phyloP scores from a whole-genome alignment of 768 basidiomycete species.

The Phylloporus arenicola region DNA sequence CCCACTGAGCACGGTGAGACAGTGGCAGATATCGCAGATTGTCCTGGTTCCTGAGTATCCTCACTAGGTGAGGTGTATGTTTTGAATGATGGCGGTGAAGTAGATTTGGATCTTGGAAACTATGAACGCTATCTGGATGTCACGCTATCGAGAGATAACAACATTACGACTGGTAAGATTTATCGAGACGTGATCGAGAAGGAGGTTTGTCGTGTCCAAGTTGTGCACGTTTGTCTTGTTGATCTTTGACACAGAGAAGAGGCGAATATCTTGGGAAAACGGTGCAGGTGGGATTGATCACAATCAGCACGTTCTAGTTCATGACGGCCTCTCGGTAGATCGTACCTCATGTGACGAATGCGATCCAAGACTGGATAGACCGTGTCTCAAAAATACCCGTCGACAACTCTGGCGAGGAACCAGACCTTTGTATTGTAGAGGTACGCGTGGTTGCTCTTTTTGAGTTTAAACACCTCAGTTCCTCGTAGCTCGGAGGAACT shows the following conservation, averaged over 20 bases:
- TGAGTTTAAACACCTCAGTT: conserved; percentile 3
- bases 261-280: conserved; percentile 95
- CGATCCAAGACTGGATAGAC: conserved; percentile 98
- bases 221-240: conserved; percentile 5
- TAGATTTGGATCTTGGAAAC: conserved; percentile 95
- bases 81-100: conserved; percentile 96
- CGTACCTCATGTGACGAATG: conserved; percentile 94
- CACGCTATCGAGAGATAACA: conserved; percentile 90
- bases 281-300: conserved; percentile 61
- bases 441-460: conserved; percentile 37
- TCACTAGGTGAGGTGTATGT: conserved; percentile 90
- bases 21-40: conserved; percentile 3
- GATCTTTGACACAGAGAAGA: conserved; percentile 46
- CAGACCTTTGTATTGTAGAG: conserved; percentile 97
- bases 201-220: conserved; percentile 60
- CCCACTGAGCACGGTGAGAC: conserved; percentile 93
- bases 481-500: conserved; percentile 84
- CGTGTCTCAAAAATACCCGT: conserved; percentile 91
- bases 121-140: conserved; percentile 98
- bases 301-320: neutral
- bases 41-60: conserved; percentile 17
- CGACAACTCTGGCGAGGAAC: conserved; percentile 87
- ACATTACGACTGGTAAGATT: conserved; percentile 98
- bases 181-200: conserved; percentile 95
- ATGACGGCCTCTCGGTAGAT: conserved; percentile 45